phyloP scores from a whole-genome alignment of 345 rosid genomes.

The Acer yangbiense region DNA sequence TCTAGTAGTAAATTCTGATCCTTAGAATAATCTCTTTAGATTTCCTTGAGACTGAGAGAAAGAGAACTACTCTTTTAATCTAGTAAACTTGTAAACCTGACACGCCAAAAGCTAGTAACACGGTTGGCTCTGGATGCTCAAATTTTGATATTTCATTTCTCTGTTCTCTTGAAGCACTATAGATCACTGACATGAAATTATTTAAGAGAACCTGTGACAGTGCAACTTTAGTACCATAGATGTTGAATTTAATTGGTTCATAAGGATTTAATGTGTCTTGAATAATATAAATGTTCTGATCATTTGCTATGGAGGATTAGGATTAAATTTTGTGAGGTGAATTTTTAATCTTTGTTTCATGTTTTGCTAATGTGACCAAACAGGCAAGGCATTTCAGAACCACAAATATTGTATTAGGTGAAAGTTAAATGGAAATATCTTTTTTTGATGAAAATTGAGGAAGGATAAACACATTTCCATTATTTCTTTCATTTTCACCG shows the following conservation, averaged over 20 bases:
- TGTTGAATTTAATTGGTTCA: not conserved
- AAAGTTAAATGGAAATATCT: not conserved
- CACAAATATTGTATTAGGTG: not conserved
- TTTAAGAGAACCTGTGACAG: not conserved
- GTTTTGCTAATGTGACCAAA: not conserved
- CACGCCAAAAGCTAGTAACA: not conserved
- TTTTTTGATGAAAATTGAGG: not conserved
- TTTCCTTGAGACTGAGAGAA: not conserved
- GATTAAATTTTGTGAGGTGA: not conserved
- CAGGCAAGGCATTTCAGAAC: not conserved
- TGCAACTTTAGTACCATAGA: not conserved
- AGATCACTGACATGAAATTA: not conserved
- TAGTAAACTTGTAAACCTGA: not conserved
- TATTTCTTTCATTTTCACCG: not conserved
- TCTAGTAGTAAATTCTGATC: not conserved
- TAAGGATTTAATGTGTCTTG: not conserved
- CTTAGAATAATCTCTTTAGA: not conserved
- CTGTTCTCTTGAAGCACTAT: not conserved
- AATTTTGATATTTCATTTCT: not conserved
- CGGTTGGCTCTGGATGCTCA: not conserved
- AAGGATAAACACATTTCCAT: not conserved
- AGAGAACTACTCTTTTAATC: not conserved
- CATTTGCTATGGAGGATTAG: not conserved
- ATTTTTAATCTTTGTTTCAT: conserved; percentile 7
- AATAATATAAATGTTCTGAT: not conserved